Conservation (phyloP, 352 stramenopile species). For the Phytophthora pinifolia region DNA sequence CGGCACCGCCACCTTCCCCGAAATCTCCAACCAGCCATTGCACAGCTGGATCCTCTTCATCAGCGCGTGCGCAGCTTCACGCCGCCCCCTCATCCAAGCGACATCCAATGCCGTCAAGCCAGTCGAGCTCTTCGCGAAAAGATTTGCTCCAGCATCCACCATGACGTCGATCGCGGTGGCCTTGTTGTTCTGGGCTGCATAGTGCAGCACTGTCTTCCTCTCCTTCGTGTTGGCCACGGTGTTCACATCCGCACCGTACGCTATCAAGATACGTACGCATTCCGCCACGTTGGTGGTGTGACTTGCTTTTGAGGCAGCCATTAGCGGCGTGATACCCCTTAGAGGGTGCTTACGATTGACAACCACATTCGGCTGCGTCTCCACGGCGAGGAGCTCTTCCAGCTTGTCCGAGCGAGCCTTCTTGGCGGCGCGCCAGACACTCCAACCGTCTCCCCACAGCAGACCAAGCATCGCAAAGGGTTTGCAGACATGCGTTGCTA, state of each 20-base stretch:
- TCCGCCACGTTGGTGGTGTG: slow-evolving; percentile 30
- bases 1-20: slow-evolving; percentile 16
- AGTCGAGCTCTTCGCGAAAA: slow-evolving; percentile 40
- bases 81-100: slow-evolving; percentile 27
- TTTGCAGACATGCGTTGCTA: neutral
- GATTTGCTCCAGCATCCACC: slow-evolving; percentile 44
- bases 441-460: slow-evolving; percentile 18
- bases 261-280: slow-evolving; percentile 47
- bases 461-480: slow-evolving; percentile 6
- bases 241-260: slow-evolving; percentile 51
- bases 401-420: slow-evolving; percentile 23
- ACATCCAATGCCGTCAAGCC: slow-evolving; percentile 56
- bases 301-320: slow-evolving; percentile 44
- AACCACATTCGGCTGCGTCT: slow-evolving; percentile 8
- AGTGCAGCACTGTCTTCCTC: slow-evolving; percentile 59
- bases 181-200: slow-evolving; percentile 50
- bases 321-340: slow-evolving; percentile 57
- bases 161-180: slow-evolving; percentile 44
- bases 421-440: slow-evolving; percentile 23
- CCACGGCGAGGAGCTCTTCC: slow-evolving; percentile 2
- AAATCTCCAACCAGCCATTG: slow-evolving; percentile 48
- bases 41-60: slow-evolving; percentile 40
- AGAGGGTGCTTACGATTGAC: slow-evolving; percentile 35
- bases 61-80: slow-evolving; percentile 19
- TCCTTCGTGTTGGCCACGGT: slow-evolving; percentile 25